Base-by-base conservation (phyloP, 805 yeast species). In the Saccharomycopsis oosterbeekiorum region DNA sequence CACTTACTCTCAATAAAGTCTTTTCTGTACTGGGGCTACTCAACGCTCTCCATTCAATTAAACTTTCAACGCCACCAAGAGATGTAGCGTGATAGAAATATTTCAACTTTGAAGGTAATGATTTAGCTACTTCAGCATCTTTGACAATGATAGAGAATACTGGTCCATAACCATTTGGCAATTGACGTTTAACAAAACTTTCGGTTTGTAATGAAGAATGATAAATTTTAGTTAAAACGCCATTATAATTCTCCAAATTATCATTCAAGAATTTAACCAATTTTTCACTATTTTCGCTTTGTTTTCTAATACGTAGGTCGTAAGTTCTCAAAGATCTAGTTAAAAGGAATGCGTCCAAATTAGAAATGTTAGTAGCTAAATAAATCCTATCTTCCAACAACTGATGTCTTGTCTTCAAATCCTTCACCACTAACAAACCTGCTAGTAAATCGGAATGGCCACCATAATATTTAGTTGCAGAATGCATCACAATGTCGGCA, bases 401-500 rank as follows among this genome's bases (percentile, higher is more conserved):
- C 53, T 75, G 69, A 24, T 74, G 66, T 61, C 80, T 79, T 5
- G 77, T 77, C 1, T 75, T 72, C 9, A 68, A 66, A 63, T 82
- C 82, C 69, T 85, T 84, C n/a, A 88, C 84, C 19, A 85, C 83
- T 19, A 91, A 73, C 12, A 86, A 76, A 40, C 98, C 97, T 4
- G 96, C 91, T 58, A 92, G 76, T 53, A 91, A 75, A 71, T 92
- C 97, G 6, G 96, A 88, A 73, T 92, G 97, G n/a, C 98, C 97
- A 47, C 96, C 97, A 69, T 90, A 86, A 74, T 86, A 93, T 71
- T 92, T 92, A 0, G 97, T 92, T 1, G 91, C 97, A 0, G 97
- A 89, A 72, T 92, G 97, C 81, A 93, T 76, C n/a, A 93, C 84
- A 66, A 90, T 74, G 71, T 93, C 97, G 37, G 87, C 97, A 56